phyloP scores from a whole-genome alignment of 208 protist species.

The Leishmania aethiopica region DNA sequence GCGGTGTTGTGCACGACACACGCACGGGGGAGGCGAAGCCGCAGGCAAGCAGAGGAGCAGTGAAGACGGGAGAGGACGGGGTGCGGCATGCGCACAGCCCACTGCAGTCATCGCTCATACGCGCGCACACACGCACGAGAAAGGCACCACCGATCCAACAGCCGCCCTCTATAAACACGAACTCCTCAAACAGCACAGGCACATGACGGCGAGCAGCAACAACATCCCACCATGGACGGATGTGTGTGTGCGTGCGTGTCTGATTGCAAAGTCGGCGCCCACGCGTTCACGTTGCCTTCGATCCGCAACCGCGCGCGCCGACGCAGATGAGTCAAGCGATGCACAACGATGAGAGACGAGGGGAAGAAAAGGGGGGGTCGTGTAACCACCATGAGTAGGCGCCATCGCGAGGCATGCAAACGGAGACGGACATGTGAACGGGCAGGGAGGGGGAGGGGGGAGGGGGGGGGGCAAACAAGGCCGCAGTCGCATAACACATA shows the following conservation, averaged over 20 bases:
- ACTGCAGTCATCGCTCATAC: not conserved
- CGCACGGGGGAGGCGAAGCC: not conserved
- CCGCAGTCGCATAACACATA: not conserved
- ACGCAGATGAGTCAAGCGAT: not conserved
- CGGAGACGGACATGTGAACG: too few species aligned
- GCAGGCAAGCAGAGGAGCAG: not conserved
- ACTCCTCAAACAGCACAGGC: not conserved
- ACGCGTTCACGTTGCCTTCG: not conserved
- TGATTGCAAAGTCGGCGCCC: not conserved
- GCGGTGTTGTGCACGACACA: not conserved
- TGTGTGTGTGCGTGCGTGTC: not conserved
- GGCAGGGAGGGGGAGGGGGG: not conserved
- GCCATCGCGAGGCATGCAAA: not conserved
- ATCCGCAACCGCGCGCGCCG: not conserved
- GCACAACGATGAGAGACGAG: not conserved
- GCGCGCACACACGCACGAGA: not conserved
- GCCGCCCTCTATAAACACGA: not conserved
- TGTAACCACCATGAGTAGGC: not conserved
- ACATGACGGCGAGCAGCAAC: not conserved
- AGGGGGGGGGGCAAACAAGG: not conserved
- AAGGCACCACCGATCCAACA: not conserved
- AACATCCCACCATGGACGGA: not conserved
- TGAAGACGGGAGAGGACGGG: not conserved
- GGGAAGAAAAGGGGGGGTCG: not conserved
- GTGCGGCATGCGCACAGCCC: not conserved